Base-by-base conservation (phyloP, 2,329 filamentous ascomycete species). In the Fonsecaea nubica region DNA sequence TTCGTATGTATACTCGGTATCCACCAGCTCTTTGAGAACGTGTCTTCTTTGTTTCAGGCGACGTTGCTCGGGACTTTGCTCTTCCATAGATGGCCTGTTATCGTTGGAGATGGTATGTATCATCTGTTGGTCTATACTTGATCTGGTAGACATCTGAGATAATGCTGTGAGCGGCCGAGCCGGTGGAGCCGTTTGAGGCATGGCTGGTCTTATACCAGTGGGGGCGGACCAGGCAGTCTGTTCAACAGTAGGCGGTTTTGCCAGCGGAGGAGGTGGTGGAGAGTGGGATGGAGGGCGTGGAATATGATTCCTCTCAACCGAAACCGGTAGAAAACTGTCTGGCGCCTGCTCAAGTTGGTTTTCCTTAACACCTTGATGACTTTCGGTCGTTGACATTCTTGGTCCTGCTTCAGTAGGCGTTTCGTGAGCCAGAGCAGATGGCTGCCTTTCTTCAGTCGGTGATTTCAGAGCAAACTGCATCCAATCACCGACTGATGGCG, bases 1-100 rank as follows among this genome's bases (percentile, higher is more conserved):
- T 64, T 96, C 89, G 78, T 96, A 98, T 5, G 90, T 89, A 56
- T 92, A 89, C 76, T 99, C 95, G 0, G 95, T 99, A 74, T 97
- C 93, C 54, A 97, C 86, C 42, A 99, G 83, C 78, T 99, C 95
- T 75, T 94, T 93, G 74, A 98, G 90, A 56, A 96, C 88, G 76
- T 96, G 88, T 62, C 90, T 88, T 21, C 95, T 90, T 76, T 94
- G 91, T 58, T 87, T 87, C 8, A 98, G 82, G n/a, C 91, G 88
- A 67, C 90, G 89, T 67, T 86, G 86, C 70, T 90, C 87, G 67
- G 88, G 70, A 21, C 25, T 68, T 38, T 64, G 35, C 4, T 68
- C 67, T 30, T 70, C 68, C 33, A 63, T 58, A 21, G 68, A 70
- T 5, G 68, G 65, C 61, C 64, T 58, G 4, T 58, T 58, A 18